Percentiles rank a stretch among this genome's conserved stretches.
Evolutionary conservation across 352 stramenopile species (phyloP).

Genomic region (Pythium scleroteichum): DNA sequence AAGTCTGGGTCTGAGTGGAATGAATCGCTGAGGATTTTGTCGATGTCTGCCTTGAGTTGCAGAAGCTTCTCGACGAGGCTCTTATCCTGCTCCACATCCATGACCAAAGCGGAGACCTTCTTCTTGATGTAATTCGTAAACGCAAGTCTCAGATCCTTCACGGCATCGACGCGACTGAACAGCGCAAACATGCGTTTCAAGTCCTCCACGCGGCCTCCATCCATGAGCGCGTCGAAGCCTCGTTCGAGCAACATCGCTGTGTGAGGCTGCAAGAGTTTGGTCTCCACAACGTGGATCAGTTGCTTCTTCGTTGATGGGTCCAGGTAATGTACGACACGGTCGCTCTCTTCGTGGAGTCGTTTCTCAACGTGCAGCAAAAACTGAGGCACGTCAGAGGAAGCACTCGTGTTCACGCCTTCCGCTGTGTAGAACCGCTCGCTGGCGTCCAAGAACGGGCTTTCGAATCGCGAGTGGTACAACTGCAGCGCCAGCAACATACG

Average conservation of each 20-base stretch:
- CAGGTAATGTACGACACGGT: conserved; percentile 75
- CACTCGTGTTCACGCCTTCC: conserved; percentile 69
- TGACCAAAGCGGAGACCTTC: conserved; percentile 71
- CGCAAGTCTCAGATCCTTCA: conserved; percentile 63
- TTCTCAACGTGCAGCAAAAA: conserved; percentile 90
- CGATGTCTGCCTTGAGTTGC: conserved; percentile 80
- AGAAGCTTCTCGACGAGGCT: conserved; percentile 90
- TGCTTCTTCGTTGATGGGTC: conserved; percentile 75
- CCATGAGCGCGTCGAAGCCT: conserved; percentile 88
- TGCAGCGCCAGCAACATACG: conserved; percentile 85
- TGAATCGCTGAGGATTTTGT: conserved; percentile 71
- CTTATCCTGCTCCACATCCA: conserved; percentile 85
- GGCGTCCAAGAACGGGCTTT: conserved; percentile 83
- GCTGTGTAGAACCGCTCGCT: conserved; percentile 86
- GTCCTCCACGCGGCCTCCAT: conserved; percentile 76
- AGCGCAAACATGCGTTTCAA: conserved; percentile 88
- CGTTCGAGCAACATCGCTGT: conserved; percentile 77
- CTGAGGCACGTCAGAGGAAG: conserved; percentile 68
- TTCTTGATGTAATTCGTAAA: conserved; percentile 79
- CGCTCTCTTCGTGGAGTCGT: conserved; percentile 79
- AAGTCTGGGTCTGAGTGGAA: conserved; percentile 82
- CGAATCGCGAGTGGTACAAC: conserved; percentile 86
- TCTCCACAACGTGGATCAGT: conserved; percentile 74
- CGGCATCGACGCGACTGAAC: conserved; percentile 69
- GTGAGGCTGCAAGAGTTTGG: conserved; percentile 84